Evolutionary conservation across 2,329 filamentous ascomycete species (phyloP).

Genomic region (Macroventuria anomochaeta): DNA sequence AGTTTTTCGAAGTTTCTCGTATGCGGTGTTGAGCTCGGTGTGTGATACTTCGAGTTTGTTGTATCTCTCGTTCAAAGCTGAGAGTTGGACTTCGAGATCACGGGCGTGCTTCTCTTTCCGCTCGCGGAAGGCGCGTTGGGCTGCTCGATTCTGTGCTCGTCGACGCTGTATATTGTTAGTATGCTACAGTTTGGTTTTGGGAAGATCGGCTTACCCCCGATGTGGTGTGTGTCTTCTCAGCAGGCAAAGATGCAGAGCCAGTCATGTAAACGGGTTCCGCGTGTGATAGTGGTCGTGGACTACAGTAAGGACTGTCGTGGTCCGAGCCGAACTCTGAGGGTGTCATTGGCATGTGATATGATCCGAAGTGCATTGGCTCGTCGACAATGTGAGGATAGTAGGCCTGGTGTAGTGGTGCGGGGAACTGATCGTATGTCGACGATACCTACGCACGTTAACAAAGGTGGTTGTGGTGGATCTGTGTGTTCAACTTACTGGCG

Average conservation of each 20-base stretch:
- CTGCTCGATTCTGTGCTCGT: constrained; percentile 66
- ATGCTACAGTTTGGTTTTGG: background rate
- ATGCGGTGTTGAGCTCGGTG: constrained; percentile 47
- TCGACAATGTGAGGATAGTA: constrained; percentile 46
- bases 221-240: constrained; percentile 48
- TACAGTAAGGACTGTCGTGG: constrained; percentile 49
- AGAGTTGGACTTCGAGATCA: constrained; percentile 65
- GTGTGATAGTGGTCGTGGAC: constrained; percentile 40
- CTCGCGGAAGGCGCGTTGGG: constrained; percentile 67
- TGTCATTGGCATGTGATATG: constrained; percentile 48
- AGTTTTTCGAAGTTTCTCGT: constrained; percentile 51
- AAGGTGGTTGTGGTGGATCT: background rate
- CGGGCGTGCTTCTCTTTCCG: constrained; percentile 70
- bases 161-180: constrained; percentile 54
- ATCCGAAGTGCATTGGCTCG: constrained; percentile 41
- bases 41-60: constrained; percentile 63
- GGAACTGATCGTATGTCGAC: constrained; percentile 47
- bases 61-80: constrained; percentile 62
- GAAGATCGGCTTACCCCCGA: constrained; percentile 43
- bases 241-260: constrained; percentile 23
- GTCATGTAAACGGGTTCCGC: constrained; percentile 33
- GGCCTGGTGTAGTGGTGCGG: constrained; percentile 38
- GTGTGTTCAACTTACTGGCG: constrained; percentile 40
- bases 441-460: constrained; percentile 35
- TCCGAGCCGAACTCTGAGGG: constrained; percentile 50